Percentiles rank a stretch among this genome's conserved stretches.
Conservation (phyloP, 1,284 basidiomycete genomes). For the Heterobasidion parviporum region DNA sequence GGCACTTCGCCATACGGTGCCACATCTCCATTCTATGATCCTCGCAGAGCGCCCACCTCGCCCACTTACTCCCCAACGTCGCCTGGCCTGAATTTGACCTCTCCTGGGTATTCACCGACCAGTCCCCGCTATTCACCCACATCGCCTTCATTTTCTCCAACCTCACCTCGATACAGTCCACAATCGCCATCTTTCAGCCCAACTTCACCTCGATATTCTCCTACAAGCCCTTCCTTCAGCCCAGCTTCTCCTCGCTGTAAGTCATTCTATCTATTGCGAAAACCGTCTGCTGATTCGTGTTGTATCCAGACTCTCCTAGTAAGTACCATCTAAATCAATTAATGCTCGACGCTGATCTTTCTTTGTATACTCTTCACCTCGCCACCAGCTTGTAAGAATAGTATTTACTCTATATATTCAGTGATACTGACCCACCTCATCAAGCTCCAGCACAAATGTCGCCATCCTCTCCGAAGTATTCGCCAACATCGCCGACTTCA, state of each 20-base stretch:
- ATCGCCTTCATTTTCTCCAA: conserved; percentile 81
- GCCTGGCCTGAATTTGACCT: conserved; percentile 71
- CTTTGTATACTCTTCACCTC: conserved; percentile 11
- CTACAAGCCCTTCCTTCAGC: conserved; percentile 81
- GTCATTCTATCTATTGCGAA: conserved; percentile 20
- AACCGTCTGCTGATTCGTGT: conserved; percentile 21
- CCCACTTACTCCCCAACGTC: conserved; percentile 85
- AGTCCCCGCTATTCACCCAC: conserved; percentile 83
- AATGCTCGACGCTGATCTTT: conserved; percentile 15
- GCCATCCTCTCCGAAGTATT: conserved; percentile 80
- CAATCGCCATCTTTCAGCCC: conserved; percentile 82
- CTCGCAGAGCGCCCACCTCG: conserved; percentile 59
- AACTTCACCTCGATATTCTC: conserved; percentile 78
- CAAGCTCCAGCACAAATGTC: conserved; percentile 69
- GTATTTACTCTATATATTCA: neutral
- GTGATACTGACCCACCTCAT: conserved; percentile 10
- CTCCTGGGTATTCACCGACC: conserved; percentile 82
- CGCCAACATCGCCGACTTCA: conserved; percentile 76
- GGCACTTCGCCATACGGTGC: conserved; percentile 64
- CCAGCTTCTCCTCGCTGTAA: conserved; percentile 79
- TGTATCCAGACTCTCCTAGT: conserved; percentile 66
- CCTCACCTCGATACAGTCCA: conserved; percentile 75
- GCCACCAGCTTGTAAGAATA: conserved; percentile 47
- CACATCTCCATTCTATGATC: conserved; percentile 75
- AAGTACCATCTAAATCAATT: conserved; percentile 27